Conservation (phyloP, 805 yeast genomes). For the Candida parachauliodes region DNA sequence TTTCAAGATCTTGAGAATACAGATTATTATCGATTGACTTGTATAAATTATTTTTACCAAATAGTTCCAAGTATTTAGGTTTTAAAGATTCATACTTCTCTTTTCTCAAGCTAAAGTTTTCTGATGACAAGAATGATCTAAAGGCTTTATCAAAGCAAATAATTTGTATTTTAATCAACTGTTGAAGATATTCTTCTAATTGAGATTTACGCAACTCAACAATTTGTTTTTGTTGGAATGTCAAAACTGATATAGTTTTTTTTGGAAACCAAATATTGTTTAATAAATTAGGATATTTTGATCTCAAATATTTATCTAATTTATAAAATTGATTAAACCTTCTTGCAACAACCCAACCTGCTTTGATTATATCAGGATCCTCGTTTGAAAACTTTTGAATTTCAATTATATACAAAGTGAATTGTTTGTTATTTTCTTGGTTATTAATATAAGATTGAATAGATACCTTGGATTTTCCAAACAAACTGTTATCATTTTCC, state of each 20-base stretch:
- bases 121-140: slow-evolving; percentile 75
- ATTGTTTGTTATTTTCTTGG: slow-evolving; percentile 55
- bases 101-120: slow-evolving; percentile 42
- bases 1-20: slow-evolving; percentile 18
- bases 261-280: slow-evolving; percentile 53
- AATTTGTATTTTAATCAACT: slow-evolving; percentile 55
- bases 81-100: slow-evolving; percentile 19
- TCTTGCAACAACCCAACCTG: slow-evolving; percentile 90
- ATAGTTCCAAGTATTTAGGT: slow-evolving; percentile 26
- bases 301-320: slow-evolving; percentile 61
- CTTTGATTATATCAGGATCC: slow-evolving; percentile 45
- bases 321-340: slow-evolving; percentile 80
- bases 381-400: slow-evolving; percentile 52
- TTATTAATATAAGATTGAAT: slow-evolving; percentile 55
- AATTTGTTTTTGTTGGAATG: slow-evolving; percentile 61
- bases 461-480: slow-evolving; percentile 55
- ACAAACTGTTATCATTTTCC: slow-evolving; percentile 75
- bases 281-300: slow-evolving; percentile 46
- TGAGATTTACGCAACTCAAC: slow-evolving; percentile 60
- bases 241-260: slow-evolving; percentile 57
- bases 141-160: slow-evolving; percentile 74
- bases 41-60: slow-evolving; percentile 15
- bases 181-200: slow-evolving; percentile 59
- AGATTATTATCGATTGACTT: not conserved
- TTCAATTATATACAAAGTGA: slow-evolving; percentile 70